phyloP scores from a whole-genome alignment of 306 rosid genomes.

The Adenanthera pavonina region DNA sequence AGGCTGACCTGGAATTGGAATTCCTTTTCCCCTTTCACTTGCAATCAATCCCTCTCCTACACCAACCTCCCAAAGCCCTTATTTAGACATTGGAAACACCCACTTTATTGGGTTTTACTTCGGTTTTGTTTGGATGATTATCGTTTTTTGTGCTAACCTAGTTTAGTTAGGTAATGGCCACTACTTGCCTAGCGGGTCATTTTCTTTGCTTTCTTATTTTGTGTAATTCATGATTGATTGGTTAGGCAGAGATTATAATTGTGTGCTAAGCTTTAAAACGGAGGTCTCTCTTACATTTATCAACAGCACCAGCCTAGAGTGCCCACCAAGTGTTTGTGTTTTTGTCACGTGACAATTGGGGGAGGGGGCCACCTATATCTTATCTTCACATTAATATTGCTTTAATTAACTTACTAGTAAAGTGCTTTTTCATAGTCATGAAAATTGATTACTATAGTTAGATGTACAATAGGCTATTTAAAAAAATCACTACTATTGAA shows the following conservation, averaged over 20 bases:
- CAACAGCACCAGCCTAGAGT: conserved; percentile 39
- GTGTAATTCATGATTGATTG: conserved; percentile 29
- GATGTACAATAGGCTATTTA: no score
- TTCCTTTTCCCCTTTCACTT: no score
- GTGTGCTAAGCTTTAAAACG: conserved; percentile 9
- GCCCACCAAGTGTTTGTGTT: conserved; percentile 28
- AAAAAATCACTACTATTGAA: no score
- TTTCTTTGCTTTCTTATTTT: background rate
- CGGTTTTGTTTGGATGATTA: conserved; percentile 44
- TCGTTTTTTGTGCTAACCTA: conserved; percentile 57
- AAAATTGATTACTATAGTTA: no score
- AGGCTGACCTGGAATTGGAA: conserved; percentile 33
- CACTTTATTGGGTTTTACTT: conserved; percentile 49
- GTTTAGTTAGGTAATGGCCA: conserved; percentile 70
- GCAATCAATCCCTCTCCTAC: background rate
- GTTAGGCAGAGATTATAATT: conserved; percentile 45
- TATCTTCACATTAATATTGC: no score
- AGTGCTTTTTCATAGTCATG: no score
- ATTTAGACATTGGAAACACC: conserved; percentile 43
- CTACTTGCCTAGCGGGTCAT: conserved; percentile 29
- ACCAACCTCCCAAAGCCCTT: conserved; percentile 12
- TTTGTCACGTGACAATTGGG: background rate
- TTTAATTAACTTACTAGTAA: no score
- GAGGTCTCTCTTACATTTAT: conserved; percentile 42
- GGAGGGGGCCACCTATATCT: no score